Conservation (phyloP, 371 early-diverging fungal species). For the Mycotypha africana region DNA sequence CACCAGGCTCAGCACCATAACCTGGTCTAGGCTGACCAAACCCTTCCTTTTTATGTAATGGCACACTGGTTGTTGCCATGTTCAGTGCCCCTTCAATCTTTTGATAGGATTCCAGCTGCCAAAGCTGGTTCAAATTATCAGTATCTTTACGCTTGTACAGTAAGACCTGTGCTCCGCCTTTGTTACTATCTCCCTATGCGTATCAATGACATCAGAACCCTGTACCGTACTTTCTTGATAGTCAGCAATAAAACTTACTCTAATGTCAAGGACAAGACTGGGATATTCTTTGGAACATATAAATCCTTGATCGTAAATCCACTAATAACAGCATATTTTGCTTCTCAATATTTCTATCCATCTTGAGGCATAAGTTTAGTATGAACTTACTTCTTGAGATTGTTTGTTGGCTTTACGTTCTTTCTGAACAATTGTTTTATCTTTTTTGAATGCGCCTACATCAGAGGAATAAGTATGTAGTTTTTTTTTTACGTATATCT, state of each 20-base stretch:
- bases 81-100: conserved; percentile 31
- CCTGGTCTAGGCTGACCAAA: conserved; percentile 42
- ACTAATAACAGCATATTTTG: conserved; percentile 13
- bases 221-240: no score
- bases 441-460: conserved; percentile 42
- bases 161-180: conserved; percentile 41
- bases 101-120: conserved; percentile 42
- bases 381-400: conserved; percentile 32
- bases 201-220: no score
- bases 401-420: conserved; percentile 29
- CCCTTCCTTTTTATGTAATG: conserved; percentile 36
- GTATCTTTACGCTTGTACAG: conserved; percentile 39
- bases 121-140: conserved; percentile 41
- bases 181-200: conserved; percentile 32
- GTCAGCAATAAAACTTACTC: conserved; percentile 15
- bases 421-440: conserved; percentile 42
- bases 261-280: conserved; percentile 42
- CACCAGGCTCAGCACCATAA: conserved; percentile 41
- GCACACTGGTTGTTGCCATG: conserved; percentile 23
- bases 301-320: conserved; percentile 38
- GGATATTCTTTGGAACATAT: conserved; percentile 38
- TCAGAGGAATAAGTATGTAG: background rate
- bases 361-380: background rate
- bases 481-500: background rate
- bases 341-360: background rate